Base-by-base conservation (phyloP, 495 filamentous ascomycete genomes). In the Hypoxylon cercidicola region DNA sequence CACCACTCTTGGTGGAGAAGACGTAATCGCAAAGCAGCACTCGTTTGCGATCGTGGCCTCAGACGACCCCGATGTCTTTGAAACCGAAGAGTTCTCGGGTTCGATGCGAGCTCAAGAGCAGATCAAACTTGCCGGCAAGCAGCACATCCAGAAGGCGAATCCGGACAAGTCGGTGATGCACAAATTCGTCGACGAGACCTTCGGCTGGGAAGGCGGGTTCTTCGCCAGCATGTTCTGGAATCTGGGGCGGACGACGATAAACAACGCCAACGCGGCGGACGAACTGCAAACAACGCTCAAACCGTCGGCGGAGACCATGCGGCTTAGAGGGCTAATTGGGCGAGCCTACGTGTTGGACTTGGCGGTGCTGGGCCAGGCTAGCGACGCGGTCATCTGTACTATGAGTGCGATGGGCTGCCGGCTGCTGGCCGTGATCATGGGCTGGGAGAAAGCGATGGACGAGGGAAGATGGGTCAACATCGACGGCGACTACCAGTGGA, bases 201-300 rank as follows among this genome's bases (percentile, higher is more conserved):
- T 87, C 25, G 89, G 89, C 21, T 91, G 89, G 89, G 89, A 91
- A 68, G 89, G 89, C 30, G 89, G 89, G 7, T 92, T 92, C 75
- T 91, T 86, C 73, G 77, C 79, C 19, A 79, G 81, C 60, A 85
- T 91, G 74, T 91, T 92, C 71, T 89, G 86, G 84, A 82, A 82
- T 41, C 74, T 91, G 1, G 89, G 88, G 21, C 71, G 72, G 18
- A 64, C 75, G 13, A 68, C 64, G 51, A 44, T 66, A 52, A 73
- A 62, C 60, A 76, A 74, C 30, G 71, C 60, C 39, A 71, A 70
- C 34, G 56, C 55, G 10, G 46, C 15, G 34, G 60, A 34, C 16
- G 66, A 69, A 10, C 19, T 64, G 12, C 52, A 63, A 16, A 49
- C 52, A 13, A 23, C 57, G 23, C 45, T 57, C 15, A 25, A 25